A percentile compares a stretch with the other conserved stretches of the same genome.
Conservation (phyloP, 768 basidiomycete species). For the Cantharellus anzutake region DNA sequence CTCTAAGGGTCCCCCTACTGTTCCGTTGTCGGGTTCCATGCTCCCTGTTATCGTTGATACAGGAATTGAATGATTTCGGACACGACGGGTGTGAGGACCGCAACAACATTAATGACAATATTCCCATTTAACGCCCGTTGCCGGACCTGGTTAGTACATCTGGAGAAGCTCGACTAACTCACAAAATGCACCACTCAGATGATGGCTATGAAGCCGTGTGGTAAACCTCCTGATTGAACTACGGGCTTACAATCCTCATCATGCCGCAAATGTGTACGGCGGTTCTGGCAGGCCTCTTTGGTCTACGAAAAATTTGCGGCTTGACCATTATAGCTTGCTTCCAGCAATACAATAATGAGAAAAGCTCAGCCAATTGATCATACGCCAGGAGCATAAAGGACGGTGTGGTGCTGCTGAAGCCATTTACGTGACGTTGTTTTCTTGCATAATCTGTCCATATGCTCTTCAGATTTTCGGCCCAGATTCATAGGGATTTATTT, state of each 20-base stretch:
- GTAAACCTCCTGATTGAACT: background rate
- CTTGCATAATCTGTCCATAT: background rate
- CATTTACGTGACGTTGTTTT: background rate
- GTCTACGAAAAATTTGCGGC: conserved; percentile 69
- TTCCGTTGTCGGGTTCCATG: background rate
- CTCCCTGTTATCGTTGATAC: background rate
- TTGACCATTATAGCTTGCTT: conserved; percentile 33
- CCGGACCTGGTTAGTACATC: background rate
- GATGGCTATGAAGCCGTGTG: background rate
- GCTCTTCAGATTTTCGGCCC: background rate
- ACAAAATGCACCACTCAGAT: background rate
- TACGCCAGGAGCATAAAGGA: background rate
- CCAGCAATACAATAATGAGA: too few relatives aligned
- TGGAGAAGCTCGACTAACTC: background rate
- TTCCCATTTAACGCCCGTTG: background rate
- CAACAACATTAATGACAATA: background rate
- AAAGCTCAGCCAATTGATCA: conserved; percentile 5
- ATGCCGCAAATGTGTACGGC: conserved; percentile 51
- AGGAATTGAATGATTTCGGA: background rate
- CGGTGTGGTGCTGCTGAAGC: background rate
- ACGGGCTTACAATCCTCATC: conserved; percentile 30
- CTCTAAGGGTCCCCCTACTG: background rate
- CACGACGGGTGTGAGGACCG: background rate
- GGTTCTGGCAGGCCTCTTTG: conserved; percentile 60
- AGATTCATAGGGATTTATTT: too few relatives aligned